phyloP scores from a whole-genome alignment of 2,329 filamentous ascomycete species.

The Didymella segeticola region DNA sequence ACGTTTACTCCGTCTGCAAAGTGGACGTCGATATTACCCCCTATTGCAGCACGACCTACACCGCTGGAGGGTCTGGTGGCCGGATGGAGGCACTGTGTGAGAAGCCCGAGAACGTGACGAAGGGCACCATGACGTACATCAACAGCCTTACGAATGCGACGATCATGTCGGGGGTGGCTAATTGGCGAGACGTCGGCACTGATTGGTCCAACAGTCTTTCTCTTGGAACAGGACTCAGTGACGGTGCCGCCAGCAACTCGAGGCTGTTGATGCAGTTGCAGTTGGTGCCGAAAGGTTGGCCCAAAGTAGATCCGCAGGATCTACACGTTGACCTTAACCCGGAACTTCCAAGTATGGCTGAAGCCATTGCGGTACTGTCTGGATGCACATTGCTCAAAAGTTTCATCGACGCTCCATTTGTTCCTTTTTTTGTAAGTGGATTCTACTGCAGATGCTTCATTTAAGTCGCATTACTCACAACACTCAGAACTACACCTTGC shows the following conservation, averaged over 20 bases:
- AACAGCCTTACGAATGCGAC: conserved; percentile 62
- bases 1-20: conserved; percentile 69
- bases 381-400: conserved; percentile 70
- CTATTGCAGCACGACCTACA: conserved; percentile 68
- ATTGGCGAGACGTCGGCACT: conserved; percentile 54
- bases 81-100: conserved; percentile 68
- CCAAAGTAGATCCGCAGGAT: conserved; percentile 17
- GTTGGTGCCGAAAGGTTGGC: conserved; percentile 32
- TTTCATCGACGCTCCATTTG: conserved; percentile 66
- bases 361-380: conserved; percentile 74
- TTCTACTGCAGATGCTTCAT: background rate
- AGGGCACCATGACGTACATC: conserved; percentile 63
- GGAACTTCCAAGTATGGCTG: conserved; percentile 70
- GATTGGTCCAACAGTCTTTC: conserved; percentile 54
- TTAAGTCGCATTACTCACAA: background rate
- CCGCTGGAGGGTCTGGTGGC: conserved; percentile 60
- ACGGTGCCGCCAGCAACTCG: conserved; percentile 54
- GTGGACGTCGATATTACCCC: conserved; percentile 69
- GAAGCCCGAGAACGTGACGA: conserved; percentile 44
- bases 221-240: conserved; percentile 52
- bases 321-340: conserved; percentile 53
- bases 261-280: conserved; percentile 55
- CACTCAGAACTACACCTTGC: conserved; percentile 47
- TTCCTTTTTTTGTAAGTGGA: conserved; percentile 53
- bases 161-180: conserved; percentile 54